phyloP scores from a whole-genome alignment of 2,329 filamentous ascomycete species.

The Pseudocercospora fuligena region DNA sequence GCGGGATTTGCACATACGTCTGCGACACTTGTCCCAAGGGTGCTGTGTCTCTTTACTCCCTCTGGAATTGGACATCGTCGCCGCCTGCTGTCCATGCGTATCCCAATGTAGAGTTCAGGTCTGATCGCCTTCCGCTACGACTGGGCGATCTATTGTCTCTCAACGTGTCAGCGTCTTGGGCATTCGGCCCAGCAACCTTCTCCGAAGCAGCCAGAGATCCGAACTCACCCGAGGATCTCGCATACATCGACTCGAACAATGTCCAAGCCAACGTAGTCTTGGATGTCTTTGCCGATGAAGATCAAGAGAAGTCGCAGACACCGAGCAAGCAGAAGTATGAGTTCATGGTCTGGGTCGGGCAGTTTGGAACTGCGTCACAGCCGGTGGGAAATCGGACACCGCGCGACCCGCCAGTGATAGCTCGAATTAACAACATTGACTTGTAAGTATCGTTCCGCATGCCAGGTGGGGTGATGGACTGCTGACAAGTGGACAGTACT shows the following conservation, averaged over 20 bases:
- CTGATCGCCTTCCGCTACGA: conserved; percentile 21
- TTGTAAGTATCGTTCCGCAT: conserved; percentile 16
- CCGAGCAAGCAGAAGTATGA: conserved; percentile 27
- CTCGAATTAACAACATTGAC: conserved; percentile 11
- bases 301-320: conserved; percentile 18
- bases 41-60: conserved; percentile 14
- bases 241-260: conserved; percentile 18
- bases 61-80: conserved; percentile 25
- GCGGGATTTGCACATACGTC: conserved; percentile 24
- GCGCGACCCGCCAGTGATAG: conserved; percentile 21
- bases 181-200: conserved; percentile 22
- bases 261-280: conserved; percentile 26
- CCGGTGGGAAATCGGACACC: conserved; percentile 23
- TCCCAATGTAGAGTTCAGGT: conserved; percentile 25
- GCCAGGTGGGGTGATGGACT: background rate
- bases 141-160: conserved; percentile 16
- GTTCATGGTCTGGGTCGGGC: conserved; percentile 30
- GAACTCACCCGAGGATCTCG: conserved; percentile 12
- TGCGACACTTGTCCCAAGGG: conserved; percentile 14
- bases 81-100: conserved; percentile 24
- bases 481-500: conserved; percentile 18
- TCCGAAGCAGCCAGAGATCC: conserved; percentile 17
- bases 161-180: conserved; percentile 22
- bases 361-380: conserved; percentile 23
- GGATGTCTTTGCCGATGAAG: conserved; percentile 28